These are phyloP conservation scores for Abelmoschus esculentus DNA, from an alignment of 345 rosid species.

Conservation along the genomic window DNA sequence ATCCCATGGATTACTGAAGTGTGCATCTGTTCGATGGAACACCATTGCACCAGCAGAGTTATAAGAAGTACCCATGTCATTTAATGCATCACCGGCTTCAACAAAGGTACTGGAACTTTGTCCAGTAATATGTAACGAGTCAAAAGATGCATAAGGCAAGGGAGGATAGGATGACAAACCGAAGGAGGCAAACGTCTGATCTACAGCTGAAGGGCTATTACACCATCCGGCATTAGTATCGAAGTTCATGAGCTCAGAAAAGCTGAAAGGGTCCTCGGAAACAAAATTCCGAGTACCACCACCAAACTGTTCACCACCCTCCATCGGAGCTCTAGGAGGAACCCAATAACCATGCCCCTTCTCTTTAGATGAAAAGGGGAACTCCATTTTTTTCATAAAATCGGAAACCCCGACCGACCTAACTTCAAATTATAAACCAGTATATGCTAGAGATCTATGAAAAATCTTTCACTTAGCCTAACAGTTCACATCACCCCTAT, in stretches of 20 bases:
- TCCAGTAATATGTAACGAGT: not conserved
- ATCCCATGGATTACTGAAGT: not conserved
- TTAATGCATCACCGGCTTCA: not conserved
- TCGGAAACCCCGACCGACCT: not conserved
- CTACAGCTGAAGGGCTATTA: not conserved
- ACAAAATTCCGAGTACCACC: not conserved
- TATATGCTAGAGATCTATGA: not conserved
- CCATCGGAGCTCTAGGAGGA: too few species aligned
- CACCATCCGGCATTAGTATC: not conserved
- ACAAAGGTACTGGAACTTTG: not conserved
- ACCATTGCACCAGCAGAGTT: too few species aligned
- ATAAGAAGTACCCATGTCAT: not conserved
- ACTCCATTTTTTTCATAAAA: not conserved
- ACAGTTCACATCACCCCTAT: not conserved
- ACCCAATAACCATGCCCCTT: too few species aligned
- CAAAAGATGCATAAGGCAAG: not conserved
- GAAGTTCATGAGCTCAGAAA: not conserved
- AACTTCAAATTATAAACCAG: not conserved
- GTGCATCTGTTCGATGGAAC: too few species aligned
- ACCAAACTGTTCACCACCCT: not conserved
- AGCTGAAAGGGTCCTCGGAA: not conserved
- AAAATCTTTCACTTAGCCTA: not conserved
- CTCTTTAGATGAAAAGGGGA: not conserved
- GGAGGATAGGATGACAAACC: too few species aligned
- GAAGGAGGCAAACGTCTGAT: not conserved